Conservation (phyloP, 768 basidiomycete species). For the Pisolithus sp. region DNA sequence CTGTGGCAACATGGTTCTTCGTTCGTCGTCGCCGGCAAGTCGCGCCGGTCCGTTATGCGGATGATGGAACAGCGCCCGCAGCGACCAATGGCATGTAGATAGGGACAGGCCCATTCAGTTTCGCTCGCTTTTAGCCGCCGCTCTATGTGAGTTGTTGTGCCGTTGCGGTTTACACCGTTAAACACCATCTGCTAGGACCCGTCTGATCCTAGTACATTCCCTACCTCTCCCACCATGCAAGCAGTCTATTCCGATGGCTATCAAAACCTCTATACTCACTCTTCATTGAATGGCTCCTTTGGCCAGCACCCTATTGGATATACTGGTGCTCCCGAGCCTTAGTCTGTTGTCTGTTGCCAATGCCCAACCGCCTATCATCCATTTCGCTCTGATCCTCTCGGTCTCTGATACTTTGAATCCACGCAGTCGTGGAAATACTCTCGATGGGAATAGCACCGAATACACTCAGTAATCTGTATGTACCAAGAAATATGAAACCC, state of each 20-base stretch:
- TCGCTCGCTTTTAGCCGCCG: conserved; percentile 12
- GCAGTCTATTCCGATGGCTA: neutral
- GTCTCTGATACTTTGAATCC: too few species aligned
- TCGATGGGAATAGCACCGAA: too few species aligned
- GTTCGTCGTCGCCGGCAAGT: conserved; percentile 19
- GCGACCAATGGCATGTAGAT: conserved; percentile 4
- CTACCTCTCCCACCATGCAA: conserved; percentile 15
- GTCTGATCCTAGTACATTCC: conserved; percentile 33
- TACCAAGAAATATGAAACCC: too few species aligned
- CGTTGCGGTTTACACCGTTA: neutral
- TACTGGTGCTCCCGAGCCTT: conserved; percentile 23
- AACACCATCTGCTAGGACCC: conserved; percentile 21
- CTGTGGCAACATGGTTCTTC: conserved; percentile 34
- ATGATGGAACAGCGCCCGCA: neutral
- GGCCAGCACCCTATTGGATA: conserved; percentile 10
- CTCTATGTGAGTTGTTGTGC: conserved; percentile 23
- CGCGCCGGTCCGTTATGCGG: conserved; percentile 10
- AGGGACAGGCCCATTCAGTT: conserved; percentile 6
- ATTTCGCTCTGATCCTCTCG: too few species aligned
- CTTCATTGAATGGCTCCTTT: conserved; percentile 5
- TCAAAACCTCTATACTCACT: conserved; percentile 2
- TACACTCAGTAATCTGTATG: too few species aligned
- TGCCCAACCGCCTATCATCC: too few species aligned
- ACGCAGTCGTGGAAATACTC: too few species aligned
- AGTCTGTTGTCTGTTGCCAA: neutral